Percentiles rank a stretch among this genome's conserved stretches.
These are phyloP conservation scores for Heracleum sosnowskyi DNA, from an alignment of 129 eudicot genomes.

Conservation along the genomic window DNA sequence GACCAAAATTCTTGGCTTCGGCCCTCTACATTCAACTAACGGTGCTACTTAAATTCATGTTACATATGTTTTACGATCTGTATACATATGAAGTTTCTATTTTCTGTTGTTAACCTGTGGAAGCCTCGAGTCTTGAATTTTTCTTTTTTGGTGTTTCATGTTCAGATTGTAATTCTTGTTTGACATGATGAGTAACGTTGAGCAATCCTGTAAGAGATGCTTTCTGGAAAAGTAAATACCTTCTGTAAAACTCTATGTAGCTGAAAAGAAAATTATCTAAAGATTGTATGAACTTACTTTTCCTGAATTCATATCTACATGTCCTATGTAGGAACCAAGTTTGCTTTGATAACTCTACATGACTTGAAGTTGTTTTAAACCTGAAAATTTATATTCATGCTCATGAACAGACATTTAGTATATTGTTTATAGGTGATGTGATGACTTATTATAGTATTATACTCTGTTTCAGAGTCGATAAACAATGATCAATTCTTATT, in stretches of 20 bases:
- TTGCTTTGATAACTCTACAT: neutral
- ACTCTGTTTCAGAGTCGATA: neutral
- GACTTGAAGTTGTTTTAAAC: neutral
- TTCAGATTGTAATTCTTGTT: neutral
- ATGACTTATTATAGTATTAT: neutral
- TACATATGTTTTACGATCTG: neutral
- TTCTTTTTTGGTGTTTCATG: neutral
- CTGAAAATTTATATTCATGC: neutral
- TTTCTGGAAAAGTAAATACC: neutral
- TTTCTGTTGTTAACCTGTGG: neutral
- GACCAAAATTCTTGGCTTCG: neutral
- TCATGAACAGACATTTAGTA: neutral
- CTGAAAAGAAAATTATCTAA: neutral
- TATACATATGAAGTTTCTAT: neutral
- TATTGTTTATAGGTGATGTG: neutral
- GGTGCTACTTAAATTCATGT: neutral
- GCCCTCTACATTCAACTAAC: neutral
- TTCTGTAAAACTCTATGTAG: neutral
- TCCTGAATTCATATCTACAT: no score
- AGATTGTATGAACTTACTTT: no score
- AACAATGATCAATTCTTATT: neutral
- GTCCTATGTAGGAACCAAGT: neutral
- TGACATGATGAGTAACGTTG: neutral
- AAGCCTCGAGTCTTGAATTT: neutral
- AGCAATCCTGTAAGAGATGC: neutral